Base-by-base conservation (phyloP, 2,329 filamentous ascomycete genomes). In the Curvularia eragrostidis region DNA sequence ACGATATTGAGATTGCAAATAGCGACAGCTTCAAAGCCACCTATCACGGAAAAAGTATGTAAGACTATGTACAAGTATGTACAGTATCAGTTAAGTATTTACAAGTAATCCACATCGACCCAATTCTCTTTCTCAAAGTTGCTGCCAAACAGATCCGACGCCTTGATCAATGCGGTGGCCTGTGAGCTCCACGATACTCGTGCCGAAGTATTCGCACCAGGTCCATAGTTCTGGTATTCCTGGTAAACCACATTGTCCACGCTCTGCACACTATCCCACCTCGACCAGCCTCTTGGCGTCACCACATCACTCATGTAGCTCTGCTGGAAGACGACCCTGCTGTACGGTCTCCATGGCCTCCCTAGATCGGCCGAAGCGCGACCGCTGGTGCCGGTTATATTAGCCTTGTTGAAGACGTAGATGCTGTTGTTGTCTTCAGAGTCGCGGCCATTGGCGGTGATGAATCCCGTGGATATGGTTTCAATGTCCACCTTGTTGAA, bases 231-330 rank as follows among this genome's bases (percentile, higher is more conserved):
- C 47, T 64, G 58, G 30, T 61, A 68, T 19, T 68, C 66, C 18
- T 56, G 38, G 7, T 61, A 68, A 6, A 49, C 56, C 9, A 68
- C 36, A 12, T 66, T 58, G 1, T 64, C 59, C 0, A 60, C 9
- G 21, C 59, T 60, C 48, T 68, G 66, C 18, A 61, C 53, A 15
- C 42, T 21, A 36, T 68, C 64, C 66, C 66, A 68, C 8, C 28
- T 72, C 72, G 5, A 68, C 85, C 87, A 88, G 0, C 86, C 87
- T 0, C 81, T 81, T 0, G 79, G 59, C 65, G 86, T 85, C 63
- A 89, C 80, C n/a, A 87, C 83, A 26, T 76, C 70, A 5, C 77
- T 78, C 70, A 89, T 74, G 23, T 70, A 69, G 0, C 81, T 83
- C 46, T 78, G 71, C 69, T 84, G 82, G 67, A 83, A 79, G 4